Percentiles rank a stretch among this genome's conserved stretches.
Conservation (phyloP, 345 rosid species). For the Linum usitatissimum region DNA sequence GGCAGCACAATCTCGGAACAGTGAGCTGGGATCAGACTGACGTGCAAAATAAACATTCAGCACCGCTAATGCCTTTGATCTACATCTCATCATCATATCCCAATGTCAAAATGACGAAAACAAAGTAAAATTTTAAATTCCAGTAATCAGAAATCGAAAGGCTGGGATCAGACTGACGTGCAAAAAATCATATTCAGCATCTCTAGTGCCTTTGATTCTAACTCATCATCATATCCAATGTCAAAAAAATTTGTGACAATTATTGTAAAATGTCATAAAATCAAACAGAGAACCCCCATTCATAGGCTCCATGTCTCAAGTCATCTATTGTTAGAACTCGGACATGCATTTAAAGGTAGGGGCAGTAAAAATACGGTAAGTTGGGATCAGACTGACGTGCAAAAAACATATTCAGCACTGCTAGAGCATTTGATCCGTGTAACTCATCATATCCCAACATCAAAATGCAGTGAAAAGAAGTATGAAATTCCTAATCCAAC, state of each 20-base stretch:
- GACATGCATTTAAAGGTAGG: too few species aligned
- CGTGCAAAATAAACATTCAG: slow-evolving; percentile 24
- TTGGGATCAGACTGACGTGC: too few species aligned
- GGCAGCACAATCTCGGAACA: too few species aligned
- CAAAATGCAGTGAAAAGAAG: neutral
- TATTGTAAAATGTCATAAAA: too few species aligned
- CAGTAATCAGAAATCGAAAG: neutral
- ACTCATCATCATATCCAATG: slow-evolving; percentile 38
- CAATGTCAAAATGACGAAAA: neutral
- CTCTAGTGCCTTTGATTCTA: slow-evolving; percentile 27
- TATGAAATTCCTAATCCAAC: neutral
- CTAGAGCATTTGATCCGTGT: too few species aligned
- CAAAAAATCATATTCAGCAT: slow-evolving; percentile 30
- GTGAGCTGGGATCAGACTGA: slow-evolving; percentile 27
- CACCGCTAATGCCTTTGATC: slow-evolving; percentile 1
- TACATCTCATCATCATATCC: neutral
- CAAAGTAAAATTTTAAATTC: neutral
- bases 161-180: slow-evolving; percentile 3
- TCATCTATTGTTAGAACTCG: too few species aligned
- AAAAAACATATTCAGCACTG: too few species aligned
- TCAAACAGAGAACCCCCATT: too few species aligned
- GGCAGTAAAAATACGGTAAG: too few species aligned
- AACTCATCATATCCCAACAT: neutral
- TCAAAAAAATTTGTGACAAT: neutral
- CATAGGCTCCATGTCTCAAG: too few species aligned